phyloP scores from a whole-genome alignment of 1,284 basidiomycete genomes.

The Moniliella sp. region DNA sequence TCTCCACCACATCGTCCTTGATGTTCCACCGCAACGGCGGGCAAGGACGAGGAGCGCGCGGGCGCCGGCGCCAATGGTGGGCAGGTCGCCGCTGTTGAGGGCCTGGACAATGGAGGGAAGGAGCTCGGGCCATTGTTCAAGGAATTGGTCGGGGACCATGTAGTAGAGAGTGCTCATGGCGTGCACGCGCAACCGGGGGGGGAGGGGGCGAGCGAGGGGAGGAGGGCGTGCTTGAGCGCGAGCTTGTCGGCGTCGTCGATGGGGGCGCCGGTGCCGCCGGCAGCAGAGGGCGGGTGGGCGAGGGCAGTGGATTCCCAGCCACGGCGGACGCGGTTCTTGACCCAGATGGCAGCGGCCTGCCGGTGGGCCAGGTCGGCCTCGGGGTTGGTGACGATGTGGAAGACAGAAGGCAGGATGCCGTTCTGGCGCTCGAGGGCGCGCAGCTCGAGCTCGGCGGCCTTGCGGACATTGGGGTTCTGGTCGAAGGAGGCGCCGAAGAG shows the following conservation, averaged over 20 bases:
- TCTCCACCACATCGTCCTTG: constrained; percentile 18
- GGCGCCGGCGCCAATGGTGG: constrained; percentile 12
- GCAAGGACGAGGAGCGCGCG: constrained; percentile 26
- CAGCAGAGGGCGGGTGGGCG: too few species aligned
- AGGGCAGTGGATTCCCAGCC: too few species aligned
- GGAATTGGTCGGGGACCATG: constrained; percentile 21
- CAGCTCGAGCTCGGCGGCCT: constrained; percentile 28
- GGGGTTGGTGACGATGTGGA: constrained; percentile 15
- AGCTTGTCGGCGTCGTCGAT: background rate
- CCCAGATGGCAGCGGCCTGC: constrained; percentile 24
- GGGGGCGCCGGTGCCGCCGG: background rate
- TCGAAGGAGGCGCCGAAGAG: constrained; percentile 1
- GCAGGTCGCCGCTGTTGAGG: constrained; percentile 4
- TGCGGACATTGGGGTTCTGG: constrained; percentile 23
- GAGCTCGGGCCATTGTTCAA: constrained; percentile 18
- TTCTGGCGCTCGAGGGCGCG: constrained; percentile 20
- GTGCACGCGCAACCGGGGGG: constrained; percentile 11
- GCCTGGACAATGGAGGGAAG: constrained; percentile 18
- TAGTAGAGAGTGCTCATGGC: constrained; percentile 14
- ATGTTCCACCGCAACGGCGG: constrained; percentile 14
- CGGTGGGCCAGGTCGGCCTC: constrained; percentile 17
- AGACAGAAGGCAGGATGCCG: constrained; percentile 26
- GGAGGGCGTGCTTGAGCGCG: background rate
- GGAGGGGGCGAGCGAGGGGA: background rate
- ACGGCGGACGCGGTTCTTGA: constrained; percentile 26